These are phyloP conservation scores for Aegilops sharonensis DNA, from an alignment of 176 grass and related monocot species.

Conservation along the genomic window DNA sequence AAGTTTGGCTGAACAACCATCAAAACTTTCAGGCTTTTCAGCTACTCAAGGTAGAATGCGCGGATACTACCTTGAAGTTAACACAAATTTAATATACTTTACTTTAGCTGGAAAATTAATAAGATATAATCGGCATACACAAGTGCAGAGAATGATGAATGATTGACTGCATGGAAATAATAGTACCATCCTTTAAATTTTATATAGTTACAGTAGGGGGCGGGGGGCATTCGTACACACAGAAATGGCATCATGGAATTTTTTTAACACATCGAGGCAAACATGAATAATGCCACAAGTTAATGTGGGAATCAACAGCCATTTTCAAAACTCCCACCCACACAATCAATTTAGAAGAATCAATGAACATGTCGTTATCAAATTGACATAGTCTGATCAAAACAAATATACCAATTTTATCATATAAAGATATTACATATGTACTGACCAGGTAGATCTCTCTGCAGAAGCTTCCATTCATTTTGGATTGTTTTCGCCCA, in stretches of 20 bases:
- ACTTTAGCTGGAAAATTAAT: not conserved
- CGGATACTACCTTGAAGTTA: not conserved
- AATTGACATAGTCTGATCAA: conserved; percentile 7
- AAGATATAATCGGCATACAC: not conserved
- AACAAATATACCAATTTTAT: not conserved
- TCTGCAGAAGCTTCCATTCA: conserved; percentile 75
- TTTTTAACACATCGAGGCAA: not conserved
- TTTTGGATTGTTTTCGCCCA: conserved; percentile 60
- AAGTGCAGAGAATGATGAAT: not conserved
- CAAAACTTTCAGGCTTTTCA: not conserved
- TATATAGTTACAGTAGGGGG: not conserved
- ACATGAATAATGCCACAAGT: not conserved
- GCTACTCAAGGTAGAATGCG: not conserved
- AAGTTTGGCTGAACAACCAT: not conserved
- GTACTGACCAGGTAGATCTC: conserved; percentile 60
- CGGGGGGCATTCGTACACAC: not conserved
- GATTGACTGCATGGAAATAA: not conserved
- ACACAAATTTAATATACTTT: not conserved
- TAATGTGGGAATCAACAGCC: not conserved
- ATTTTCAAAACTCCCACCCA: not conserved
- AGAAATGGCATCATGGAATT: not conserved
- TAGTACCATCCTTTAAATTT: not conserved
- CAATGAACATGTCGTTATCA: not conserved
- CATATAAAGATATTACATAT: not conserved
- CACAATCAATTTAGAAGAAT: not conserved